These are phyloP conservation scores for Ophiostoma piceae DNA, from an alignment of 2,329 filamentous ascomycete species.

Conservation along the genomic window DNA sequence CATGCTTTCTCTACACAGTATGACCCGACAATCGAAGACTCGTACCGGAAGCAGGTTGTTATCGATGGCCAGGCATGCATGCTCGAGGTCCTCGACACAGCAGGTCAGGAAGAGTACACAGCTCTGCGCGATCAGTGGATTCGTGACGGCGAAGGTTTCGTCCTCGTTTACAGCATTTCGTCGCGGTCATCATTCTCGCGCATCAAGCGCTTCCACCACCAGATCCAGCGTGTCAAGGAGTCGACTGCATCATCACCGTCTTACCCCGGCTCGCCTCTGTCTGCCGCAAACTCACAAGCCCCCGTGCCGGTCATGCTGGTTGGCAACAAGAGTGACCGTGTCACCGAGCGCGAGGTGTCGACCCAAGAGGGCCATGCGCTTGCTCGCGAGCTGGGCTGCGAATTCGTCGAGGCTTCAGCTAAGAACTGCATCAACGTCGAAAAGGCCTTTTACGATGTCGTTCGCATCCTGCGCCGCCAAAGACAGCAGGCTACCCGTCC, in stretches of 20 bases:
- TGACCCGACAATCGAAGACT: constrained; percentile 83
- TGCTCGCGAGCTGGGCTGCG: constrained; percentile 86
- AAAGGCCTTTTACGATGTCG: constrained; percentile 97
- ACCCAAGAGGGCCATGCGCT: constrained; percentile 92
- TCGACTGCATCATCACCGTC: constrained; percentile 71
- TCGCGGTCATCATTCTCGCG: constrained; percentile 91
- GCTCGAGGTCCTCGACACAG: constrained; percentile 95
- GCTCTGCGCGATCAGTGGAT: constrained; percentile 97
- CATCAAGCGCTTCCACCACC: constrained; percentile 92
- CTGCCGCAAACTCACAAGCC: constrained; percentile 53
- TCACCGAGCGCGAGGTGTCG: constrained; percentile 92
- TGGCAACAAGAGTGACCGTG: constrained; percentile 95
- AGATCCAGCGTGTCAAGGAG: constrained; percentile 96
- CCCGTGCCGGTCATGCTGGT: constrained; percentile 95
- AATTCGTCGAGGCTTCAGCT: constrained; percentile 93
- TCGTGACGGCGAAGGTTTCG: constrained; percentile 92
- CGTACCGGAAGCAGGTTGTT: constrained; percentile 81
- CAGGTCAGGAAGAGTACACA: constrained; percentile 97
- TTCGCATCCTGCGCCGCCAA: constrained; percentile 72
- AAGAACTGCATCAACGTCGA: constrained; percentile 99
- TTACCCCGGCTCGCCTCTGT: constrained; percentile 68
- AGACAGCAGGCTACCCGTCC: constrained; percentile 31
- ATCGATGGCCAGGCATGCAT: constrained; percentile 95
- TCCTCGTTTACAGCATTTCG: constrained; percentile 97
- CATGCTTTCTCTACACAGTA: constrained; percentile 48